Evolutionary conservation across 257 asterid species (phyloP).

Genomic region (Fraxinus americana): DNA sequence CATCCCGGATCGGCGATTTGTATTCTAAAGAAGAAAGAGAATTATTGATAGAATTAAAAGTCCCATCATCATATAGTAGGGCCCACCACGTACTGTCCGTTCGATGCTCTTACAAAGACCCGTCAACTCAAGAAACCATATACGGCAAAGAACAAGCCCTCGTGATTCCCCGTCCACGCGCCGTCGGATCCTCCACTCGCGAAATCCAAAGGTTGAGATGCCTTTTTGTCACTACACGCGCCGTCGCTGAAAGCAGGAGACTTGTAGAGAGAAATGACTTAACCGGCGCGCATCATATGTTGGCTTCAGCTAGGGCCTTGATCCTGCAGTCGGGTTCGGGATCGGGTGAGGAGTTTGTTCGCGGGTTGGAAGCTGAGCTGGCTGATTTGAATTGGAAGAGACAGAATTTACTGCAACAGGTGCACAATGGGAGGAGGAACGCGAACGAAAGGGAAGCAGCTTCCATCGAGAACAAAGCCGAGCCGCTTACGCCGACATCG

Average conservation of each 20-base stretch:
- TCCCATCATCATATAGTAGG: conserved; percentile 67
- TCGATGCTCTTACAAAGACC: conserved; percentile 80
- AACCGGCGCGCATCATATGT: conserved; percentile 73
- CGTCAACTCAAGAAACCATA: conserved; percentile 72
- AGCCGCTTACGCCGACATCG: conserved; percentile 95
- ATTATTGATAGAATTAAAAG: conserved; percentile 72
- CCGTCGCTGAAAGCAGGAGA: conserved; percentile 77
- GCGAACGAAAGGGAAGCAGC: conserved; percentile 26
- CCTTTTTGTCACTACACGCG: conserved; percentile 77
- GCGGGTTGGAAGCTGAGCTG: conserved; percentile 79
- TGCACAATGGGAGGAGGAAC: conserved; percentile 34
- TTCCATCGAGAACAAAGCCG: conserved; percentile 50
- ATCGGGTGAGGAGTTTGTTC: conserved; percentile 65
- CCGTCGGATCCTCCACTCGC: conserved; percentile 66
- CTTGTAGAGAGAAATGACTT: conserved; percentile 56
- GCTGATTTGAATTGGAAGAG: conserved; percentile 56
- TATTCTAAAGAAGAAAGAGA: conserved; percentile 81
- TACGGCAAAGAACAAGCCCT: conserved; percentile 65
- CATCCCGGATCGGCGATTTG: conserved; percentile 70
- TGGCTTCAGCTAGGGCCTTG: conserved; percentile 76
- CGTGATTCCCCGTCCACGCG: conserved; percentile 68
- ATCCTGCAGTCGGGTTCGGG: conserved; percentile 65
- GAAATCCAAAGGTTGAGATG: conserved; percentile 63
- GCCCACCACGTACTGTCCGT: conserved; percentile 84
- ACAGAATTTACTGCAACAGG: conserved; percentile 32